Evolutionary conservation across 2,329 filamentous ascomycete species (phyloP), one percentile per base, ranked within the genome.

Genomic region (Penicillium frequentans): DNA sequence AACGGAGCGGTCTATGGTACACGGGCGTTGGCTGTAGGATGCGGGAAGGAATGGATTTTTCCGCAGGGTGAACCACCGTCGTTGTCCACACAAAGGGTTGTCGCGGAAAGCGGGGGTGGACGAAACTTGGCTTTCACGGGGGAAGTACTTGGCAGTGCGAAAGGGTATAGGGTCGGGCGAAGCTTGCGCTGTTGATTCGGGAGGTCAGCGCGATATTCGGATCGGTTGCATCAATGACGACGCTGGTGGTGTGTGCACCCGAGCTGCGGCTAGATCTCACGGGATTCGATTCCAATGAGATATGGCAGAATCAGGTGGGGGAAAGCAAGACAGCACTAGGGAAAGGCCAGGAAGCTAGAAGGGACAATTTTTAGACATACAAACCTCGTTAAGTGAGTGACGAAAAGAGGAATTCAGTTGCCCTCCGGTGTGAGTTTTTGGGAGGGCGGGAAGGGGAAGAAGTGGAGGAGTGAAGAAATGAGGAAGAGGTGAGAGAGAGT

Each of bases 1-100:
- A 66, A 67, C 61, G 67, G 62, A 62, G 64, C 61, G 51, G 55
- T 64, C 62, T 68, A 66, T 68, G 63, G 51, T 68, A 71, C 65
- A 69, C 58, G 55, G 52, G 26, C 10, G 43, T 42, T 21, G 35
- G n/a, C 21, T 42, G 21, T 19, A 24, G 33, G 16, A 44, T 56
- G 52, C 33, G 49, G 47, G 59, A 52, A 58, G 55, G 55, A 58
- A 44, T 54, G 56, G 55, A 46, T 35, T 65, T 62, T 42, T 42
- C 39, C 19, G 60, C 63, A 56, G 55, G 58, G 55, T 61, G 60
- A 61, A 59, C 55, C 56, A 58, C 60, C 60, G 49, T 54, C 47
- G 63, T 54, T 60, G 49, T 52, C 58, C 64, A 64, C 60, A 62
- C 60, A 61, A 55, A 44, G 27, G 19, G 29, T 26, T 37, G 37